Evolutionary conservation across 1,139 yeast species (phyloP).

Genomic region (Nakaseomyces kungkrabaensis): DNA sequence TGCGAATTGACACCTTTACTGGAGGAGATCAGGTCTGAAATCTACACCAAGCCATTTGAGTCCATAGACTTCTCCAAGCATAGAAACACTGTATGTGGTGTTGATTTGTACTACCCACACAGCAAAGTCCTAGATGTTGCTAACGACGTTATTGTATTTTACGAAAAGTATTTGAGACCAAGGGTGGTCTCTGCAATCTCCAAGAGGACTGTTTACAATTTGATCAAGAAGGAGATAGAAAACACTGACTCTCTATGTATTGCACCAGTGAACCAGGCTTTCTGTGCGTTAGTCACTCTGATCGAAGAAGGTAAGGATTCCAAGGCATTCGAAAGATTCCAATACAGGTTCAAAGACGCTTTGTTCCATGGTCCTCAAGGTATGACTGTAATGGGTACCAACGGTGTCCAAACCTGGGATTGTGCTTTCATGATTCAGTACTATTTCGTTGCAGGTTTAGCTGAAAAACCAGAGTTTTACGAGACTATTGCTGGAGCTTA

Average conservation of each 20-base stretch:
- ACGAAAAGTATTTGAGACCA: constrained; percentile 68
- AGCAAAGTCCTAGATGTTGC: constrained; percentile 54
- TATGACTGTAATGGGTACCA: constrained; percentile 90
- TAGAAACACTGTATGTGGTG: constrained; percentile 81
- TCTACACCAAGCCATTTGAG: constrained; percentile 58
- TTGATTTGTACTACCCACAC: constrained; percentile 91
- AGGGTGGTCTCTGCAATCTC: constrained; percentile 52
- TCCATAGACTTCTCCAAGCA: constrained; percentile 56
- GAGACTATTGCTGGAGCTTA: constrained; percentile 55
- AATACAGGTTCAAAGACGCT: constrained; percentile 61
- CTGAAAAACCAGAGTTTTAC: constrained; percentile 56
- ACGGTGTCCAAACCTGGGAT: constrained; percentile 98
- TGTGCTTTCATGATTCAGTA: constrained; percentile 85
- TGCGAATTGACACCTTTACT: constrained; percentile 60
- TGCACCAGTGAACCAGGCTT: constrained; percentile 89
- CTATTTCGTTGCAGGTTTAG: constrained; percentile 69
- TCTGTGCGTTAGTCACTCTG: constrained; percentile 63
- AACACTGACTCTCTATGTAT: constrained; percentile 80
- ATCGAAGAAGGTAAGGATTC: constrained; percentile 66
- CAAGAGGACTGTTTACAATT: constrained; percentile 45
- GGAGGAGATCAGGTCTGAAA: constrained; percentile 58
- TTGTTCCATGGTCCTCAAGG: constrained; percentile 86
- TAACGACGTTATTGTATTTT: constrained; percentile 49
- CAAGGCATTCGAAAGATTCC: constrained; percentile 44
- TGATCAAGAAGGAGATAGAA: constrained; percentile 60